These are phyloP conservation scores for Cercophora scortea DNA, from an alignment of 495 filamentous ascomycete genomes.

Conservation along the genomic window DNA sequence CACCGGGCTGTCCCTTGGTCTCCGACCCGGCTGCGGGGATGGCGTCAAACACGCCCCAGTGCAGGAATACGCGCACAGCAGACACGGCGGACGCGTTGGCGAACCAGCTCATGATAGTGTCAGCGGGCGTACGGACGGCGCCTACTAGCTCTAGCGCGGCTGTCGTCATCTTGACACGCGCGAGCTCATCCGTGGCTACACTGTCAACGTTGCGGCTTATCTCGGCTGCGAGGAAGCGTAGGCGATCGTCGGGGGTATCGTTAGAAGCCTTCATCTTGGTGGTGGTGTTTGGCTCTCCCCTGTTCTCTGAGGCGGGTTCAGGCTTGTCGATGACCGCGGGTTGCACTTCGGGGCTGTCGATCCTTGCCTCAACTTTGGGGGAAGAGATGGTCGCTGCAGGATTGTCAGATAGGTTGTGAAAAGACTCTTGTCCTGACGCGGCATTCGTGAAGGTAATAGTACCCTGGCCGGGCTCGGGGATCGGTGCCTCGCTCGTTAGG, in stretches of 20 bases:
- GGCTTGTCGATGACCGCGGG: too few relatives aligned
- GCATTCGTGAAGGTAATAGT: too few relatives aligned
- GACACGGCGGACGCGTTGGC: slow-evolving; percentile 16
- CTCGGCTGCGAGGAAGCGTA: slow-evolving; percentile 5
- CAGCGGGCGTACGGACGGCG: slow-evolving; percentile 13
- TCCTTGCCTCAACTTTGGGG: too few relatives aligned
- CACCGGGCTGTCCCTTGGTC: slow-evolving; percentile 3
- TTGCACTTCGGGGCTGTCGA: too few relatives aligned
- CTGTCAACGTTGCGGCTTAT: slow-evolving; percentile 6
- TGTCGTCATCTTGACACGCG: slow-evolving; percentile 5
- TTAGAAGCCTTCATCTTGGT: too few relatives aligned
- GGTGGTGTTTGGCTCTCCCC: too few relatives aligned
- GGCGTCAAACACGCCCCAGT: slow-evolving; percentile 27
- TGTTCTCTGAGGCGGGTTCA: too few relatives aligned
- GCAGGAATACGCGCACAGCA: slow-evolving; percentile 22
- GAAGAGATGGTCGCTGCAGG: too few relatives aligned
- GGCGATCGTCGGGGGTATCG: neutral
- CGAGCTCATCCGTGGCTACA: neutral
- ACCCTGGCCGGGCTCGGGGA: too few relatives aligned
- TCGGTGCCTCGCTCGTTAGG: too few relatives aligned
- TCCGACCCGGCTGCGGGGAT: slow-evolving; percentile 11
- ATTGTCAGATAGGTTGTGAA: too few relatives aligned
- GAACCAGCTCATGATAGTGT: slow-evolving; percentile 21
- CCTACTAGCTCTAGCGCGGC: slow-evolving; percentile 9
- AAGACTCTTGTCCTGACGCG: too few relatives aligned